Evolutionary conservation across 768 basidiomycete species (phyloP).

Genomic region (Dioszegia hungarica): DNA sequence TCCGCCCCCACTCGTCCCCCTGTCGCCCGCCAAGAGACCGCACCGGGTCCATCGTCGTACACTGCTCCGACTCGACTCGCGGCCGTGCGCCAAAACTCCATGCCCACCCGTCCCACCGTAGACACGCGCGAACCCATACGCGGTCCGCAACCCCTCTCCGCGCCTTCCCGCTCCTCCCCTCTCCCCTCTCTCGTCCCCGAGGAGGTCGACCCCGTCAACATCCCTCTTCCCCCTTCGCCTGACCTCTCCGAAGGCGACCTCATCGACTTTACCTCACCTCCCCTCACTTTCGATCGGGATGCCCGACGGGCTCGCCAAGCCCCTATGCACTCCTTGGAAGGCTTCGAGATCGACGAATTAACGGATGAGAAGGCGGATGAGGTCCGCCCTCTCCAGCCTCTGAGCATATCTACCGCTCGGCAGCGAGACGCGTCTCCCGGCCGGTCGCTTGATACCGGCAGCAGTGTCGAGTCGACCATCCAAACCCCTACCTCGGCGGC

Average conservation of each 20-base stretch:
- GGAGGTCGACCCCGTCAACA: conserved; percentile 18
- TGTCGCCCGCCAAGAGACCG: not conserved
- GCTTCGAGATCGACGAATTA: conserved; percentile 25
- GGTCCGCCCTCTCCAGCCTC: conserved; percentile 15
- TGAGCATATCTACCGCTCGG: conserved; percentile 11
- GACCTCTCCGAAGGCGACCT: not conserved
- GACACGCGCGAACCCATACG: not conserved
- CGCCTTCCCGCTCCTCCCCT: not conserved
- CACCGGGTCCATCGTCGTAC: not conserved
- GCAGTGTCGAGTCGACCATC: conserved; percentile 1
- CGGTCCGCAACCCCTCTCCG: not conserved
- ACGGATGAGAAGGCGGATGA: conserved; percentile 17
- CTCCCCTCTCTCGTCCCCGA: not conserved
- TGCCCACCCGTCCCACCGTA: not conserved
- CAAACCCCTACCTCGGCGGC: not conserved
- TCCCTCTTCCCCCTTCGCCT: conserved; percentile 37
- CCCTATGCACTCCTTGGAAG: conserved; percentile 29
- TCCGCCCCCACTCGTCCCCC: not conserved
- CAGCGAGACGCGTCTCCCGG: not conserved
- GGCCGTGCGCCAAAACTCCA: not conserved
- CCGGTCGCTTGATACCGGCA: conserved; percentile 4
- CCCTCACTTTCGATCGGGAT: not conserved
- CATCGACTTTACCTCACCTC: not conserved
- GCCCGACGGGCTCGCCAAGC: conserved; percentile 7
- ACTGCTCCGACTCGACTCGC: not conserved